Percentiles rank a stretch among this genome's conserved stretches.
phyloP scores from a whole-genome alignment of 345 rosid genomes.

The Camelina hispida region DNA sequence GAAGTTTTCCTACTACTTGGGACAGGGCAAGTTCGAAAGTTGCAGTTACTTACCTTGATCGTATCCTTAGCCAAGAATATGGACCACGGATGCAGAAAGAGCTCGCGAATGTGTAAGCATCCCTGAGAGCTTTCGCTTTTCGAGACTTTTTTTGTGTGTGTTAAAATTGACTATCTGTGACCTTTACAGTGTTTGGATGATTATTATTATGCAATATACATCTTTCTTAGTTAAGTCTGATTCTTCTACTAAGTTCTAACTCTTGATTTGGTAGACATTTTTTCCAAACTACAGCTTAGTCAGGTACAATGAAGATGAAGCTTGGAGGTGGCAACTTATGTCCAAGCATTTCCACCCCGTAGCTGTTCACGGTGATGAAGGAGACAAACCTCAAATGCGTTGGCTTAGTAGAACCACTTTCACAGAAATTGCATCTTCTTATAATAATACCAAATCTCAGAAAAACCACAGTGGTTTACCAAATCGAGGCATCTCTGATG shows the following conservation, averaged over 20 bases:
- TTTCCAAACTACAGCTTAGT: constrained; percentile 55
- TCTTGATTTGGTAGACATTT: constrained; percentile 29
- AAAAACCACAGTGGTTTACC: constrained; percentile 19
- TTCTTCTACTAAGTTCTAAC: not conserved
- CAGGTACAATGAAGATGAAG: constrained; percentile 56
- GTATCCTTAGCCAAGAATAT: constrained; percentile 58
- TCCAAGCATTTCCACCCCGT: constrained; percentile 73
- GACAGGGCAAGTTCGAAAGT: constrained; percentile 49
- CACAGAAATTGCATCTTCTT: constrained; percentile 44
- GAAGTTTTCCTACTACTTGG: constrained; percentile 30
- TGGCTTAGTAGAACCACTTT: constrained; percentile 75
- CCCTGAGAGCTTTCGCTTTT: not conserved
- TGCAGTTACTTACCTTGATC: constrained; percentile 56
- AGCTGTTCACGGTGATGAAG: constrained; percentile 73
- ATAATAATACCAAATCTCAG: constrained; percentile 34
- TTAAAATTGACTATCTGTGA: not conserved
- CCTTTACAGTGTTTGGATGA: not conserved
- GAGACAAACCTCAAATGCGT: constrained; percentile 60
- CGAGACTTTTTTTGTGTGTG: not conserved
- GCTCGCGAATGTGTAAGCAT: constrained; percentile 71
- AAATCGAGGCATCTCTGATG: constrained; percentile 24
- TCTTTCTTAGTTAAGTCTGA: not conserved
- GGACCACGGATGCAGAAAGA: constrained; percentile 70
- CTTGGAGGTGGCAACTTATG: constrained; percentile 57
- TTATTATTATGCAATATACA: not conserved